A percentile compares a stretch with the other conserved stretches of the same genome.
These are phyloP conservation scores for Albophoma yamanashiensis DNA, from an alignment of 2,329 filamentous ascomycete genomes.

Conservation along the genomic window DNA sequence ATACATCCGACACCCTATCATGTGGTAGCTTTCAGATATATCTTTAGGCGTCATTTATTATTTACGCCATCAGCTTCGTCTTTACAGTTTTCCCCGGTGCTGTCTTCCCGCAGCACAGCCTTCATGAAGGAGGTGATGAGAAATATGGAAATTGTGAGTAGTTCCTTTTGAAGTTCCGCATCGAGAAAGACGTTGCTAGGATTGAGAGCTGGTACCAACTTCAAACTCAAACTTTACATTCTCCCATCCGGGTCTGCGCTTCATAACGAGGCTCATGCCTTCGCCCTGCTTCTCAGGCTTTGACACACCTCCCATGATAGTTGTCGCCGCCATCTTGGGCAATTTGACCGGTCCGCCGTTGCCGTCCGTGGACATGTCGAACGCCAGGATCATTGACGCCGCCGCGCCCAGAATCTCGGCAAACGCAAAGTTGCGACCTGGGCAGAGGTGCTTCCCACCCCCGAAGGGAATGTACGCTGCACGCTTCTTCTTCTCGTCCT, in stretches of 20 bases:
- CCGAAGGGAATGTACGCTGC: not conserved
- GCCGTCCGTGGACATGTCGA: not conserved
- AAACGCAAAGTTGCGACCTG: not conserved
- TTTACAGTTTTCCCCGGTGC: too few relatives aligned
- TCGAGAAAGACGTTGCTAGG: not conserved
- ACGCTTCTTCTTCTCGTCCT: not conserved
- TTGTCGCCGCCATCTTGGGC: not conserved
- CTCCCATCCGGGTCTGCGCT: constrained; percentile 10
- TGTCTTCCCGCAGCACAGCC: too few relatives aligned
- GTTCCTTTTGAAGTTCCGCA: too few relatives aligned
- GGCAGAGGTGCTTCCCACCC: not conserved
- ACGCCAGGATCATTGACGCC: not conserved
- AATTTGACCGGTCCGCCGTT: not conserved
- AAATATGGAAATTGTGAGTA: too few relatives aligned
- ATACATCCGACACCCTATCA: too few relatives aligned
- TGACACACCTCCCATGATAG: not conserved
- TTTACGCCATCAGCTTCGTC: too few relatives aligned
- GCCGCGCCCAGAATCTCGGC: not conserved
- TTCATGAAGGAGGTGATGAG: too few relatives aligned
- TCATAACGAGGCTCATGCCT: not conserved
- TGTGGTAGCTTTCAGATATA: too few relatives aligned
- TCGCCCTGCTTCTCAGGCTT: not conserved
- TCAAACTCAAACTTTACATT: constrained; percentile 8
- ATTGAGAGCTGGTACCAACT: not conserved
- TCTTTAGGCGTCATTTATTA: too few relatives aligned